Evolutionary conservation across 2,329 filamentous ascomycete genomes (phyloP).

Genomic region (Onygenales sp.): DNA sequence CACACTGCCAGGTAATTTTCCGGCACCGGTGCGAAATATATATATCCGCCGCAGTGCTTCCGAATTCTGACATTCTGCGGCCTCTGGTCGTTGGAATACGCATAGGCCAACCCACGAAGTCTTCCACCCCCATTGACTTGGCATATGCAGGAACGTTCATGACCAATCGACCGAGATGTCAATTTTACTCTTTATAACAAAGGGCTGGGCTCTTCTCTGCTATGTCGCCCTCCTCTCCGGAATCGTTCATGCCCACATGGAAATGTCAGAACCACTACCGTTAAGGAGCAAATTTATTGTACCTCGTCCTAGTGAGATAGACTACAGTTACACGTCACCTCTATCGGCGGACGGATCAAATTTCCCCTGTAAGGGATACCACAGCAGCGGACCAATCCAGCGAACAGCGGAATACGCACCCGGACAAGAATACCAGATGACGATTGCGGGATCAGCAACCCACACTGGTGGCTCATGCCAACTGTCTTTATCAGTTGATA

Average conservation of each 20-base stretch:
- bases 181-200: neutral
- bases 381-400: conserved; percentile 40
- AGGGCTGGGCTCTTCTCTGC: neutral
- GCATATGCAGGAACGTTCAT: too few species aligned
- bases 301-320: conserved; percentile 39
- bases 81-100: too few species aligned
- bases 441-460: conserved; percentile 48
- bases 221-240: neutral
- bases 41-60: too few species aligned
- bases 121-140: too few species aligned
- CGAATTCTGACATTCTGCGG: too few species aligned
- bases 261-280: conserved; percentile 47
- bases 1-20: too few species aligned
- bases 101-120: too few species aligned
- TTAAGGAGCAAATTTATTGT: conserved; percentile 42
- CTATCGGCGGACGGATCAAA: conserved; percentile 50
- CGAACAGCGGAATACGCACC: conserved; percentile 52
- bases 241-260: conserved; percentile 36
- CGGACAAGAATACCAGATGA: conserved; percentile 55
- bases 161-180: too few species aligned
- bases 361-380: conserved; percentile 68
- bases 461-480: conserved; percentile 71
- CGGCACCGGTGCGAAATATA: too few species aligned
- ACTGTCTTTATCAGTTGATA: conserved; percentile 64
- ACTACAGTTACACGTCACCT: conserved; percentile 65